Evolutionary conservation across 192 early-diverging fungal genomes (phyloP).

Genomic region (Coemansia sp.): DNA sequence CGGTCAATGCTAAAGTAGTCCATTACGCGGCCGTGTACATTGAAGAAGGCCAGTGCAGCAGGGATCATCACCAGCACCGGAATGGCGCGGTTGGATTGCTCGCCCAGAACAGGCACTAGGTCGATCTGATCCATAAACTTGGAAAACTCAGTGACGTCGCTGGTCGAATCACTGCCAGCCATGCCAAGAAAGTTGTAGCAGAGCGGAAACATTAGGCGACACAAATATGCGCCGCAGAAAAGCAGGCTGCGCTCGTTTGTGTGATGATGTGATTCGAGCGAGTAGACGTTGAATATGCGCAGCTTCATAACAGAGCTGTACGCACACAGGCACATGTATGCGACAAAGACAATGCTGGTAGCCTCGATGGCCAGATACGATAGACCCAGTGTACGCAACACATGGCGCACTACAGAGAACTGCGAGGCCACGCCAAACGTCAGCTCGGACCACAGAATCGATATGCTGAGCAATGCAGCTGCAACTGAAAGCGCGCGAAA

Average conservation of each 20-base stretch:
- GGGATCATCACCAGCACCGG: constrained; percentile 85
- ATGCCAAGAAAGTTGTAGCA: constrained; percentile 93
- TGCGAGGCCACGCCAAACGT: constrained; percentile 76
- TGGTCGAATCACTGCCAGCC: constrained; percentile 44
- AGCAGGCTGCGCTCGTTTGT: constrained; percentile 88
- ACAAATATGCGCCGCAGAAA: constrained; percentile 92
- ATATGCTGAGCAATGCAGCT: constrained; percentile 62
- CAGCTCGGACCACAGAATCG: constrained; percentile 92
- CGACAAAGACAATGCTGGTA: constrained; percentile 64
- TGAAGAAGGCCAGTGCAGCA: constrained; percentile 70
- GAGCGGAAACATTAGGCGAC: constrained; percentile 78
- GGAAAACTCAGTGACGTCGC: constrained; percentile 57
- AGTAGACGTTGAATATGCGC: constrained; percentile 84
- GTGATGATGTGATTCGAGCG: constrained; percentile 88
- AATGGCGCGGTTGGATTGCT: constrained; percentile 82
- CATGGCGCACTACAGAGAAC: constrained; percentile 71
- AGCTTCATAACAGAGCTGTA: constrained; percentile 90
- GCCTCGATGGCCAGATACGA: constrained; percentile 68
- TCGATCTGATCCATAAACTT: constrained; percentile 79
- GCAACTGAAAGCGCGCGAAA: constrained; percentile 62
- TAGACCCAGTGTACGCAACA: constrained; percentile 57
- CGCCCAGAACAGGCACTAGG: constrained; percentile 87
- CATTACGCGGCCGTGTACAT: constrained; percentile 80
- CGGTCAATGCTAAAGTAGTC: constrained; percentile 57
- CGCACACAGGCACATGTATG: constrained; percentile 91